These are phyloP conservation scores for Lactuca saligna DNA, from an alignment of 129 eudicot genomes.

Conservation along the genomic window DNA sequence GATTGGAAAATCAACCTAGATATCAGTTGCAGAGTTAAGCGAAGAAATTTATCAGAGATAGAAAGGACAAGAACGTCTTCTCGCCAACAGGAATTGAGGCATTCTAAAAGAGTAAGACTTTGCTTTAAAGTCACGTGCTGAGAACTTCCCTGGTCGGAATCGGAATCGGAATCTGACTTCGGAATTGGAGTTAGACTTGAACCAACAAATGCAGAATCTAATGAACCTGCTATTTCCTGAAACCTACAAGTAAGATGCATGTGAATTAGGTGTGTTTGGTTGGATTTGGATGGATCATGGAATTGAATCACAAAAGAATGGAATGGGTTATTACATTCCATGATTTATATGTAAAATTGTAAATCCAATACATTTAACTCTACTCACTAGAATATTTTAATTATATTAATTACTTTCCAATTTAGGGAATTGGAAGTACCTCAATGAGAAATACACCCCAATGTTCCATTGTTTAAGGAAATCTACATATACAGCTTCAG, in stretches of 20 bases:
- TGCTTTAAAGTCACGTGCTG: slow-evolving; percentile 51
- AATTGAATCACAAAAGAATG: too few species aligned
- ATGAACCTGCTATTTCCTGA: slow-evolving; percentile 93
- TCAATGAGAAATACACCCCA: slow-evolving; percentile 94
- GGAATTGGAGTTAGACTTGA: slow-evolving; percentile 52
- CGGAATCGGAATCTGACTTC: slow-evolving; percentile 40
- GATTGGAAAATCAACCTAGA: slow-evolving; percentile 58
- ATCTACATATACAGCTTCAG: slow-evolving; percentile 75
- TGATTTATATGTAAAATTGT: too few species aligned
- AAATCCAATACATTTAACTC: too few species aligned
- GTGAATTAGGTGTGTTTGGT: too few species aligned
- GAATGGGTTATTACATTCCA: too few species aligned
- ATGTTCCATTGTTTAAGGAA: slow-evolving; percentile 96
- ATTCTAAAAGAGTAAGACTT: slow-evolving; percentile 76
- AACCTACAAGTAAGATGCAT: slow-evolving; percentile 53
- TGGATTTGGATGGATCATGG: too few species aligned
- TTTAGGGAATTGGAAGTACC: slow-evolving; percentile 37
- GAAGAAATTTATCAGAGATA: slow-evolving; percentile 90
- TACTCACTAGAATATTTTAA: too few species aligned
- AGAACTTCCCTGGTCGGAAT: slow-evolving; percentile 30
- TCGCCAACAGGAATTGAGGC: slow-evolving; percentile 93
- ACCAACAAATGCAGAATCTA: slow-evolving; percentile 76
- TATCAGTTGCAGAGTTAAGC: slow-evolving; percentile 81
- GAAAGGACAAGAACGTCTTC: slow-evolving; percentile 90
- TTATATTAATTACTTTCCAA: too few species aligned